A percentile compares a stretch with the other conserved stretches of the same genome.
phyloP scores from a whole-genome alignment of 805 yeast species.

The Kuraishia hungarica region DNA sequence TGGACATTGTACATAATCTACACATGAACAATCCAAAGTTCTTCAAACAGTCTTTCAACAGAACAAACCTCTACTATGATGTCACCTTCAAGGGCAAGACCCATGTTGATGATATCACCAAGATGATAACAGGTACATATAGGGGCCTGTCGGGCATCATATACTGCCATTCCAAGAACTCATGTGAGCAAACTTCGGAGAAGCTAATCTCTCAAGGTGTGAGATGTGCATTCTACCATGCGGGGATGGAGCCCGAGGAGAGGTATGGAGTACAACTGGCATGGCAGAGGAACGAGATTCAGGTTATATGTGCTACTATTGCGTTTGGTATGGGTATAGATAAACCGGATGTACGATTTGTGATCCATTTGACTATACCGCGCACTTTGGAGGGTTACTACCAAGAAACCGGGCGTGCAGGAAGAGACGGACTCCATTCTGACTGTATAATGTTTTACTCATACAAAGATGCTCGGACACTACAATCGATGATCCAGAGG shows the following conservation, averaged over 20 bases:
- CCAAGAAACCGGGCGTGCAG: conserved; percentile 98
- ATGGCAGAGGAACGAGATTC: conserved; percentile 72
- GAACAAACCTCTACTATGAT: conserved; percentile 77
- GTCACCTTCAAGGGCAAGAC: conserved; percentile 58
- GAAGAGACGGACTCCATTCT: conserved; percentile 83
- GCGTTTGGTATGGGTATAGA: conserved; percentile 99
- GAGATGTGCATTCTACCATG: conserved; percentile 76
- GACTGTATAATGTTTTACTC: conserved; percentile 79
- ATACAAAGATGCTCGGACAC: conserved; percentile 67
- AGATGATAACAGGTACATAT: conserved; percentile 43
- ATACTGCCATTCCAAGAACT: conserved; percentile 83
- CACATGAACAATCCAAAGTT: conserved; percentile 52
- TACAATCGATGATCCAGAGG: conserved; percentile 69
- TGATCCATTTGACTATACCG: conserved; percentile 82
- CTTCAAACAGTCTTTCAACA: conserved; percentile 85
- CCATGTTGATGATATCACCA: conserved; percentile 48
- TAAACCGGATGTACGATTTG: conserved; percentile 90
- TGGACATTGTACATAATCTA: conserved; percentile 79
- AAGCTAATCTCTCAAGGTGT: conserved; percentile 53
- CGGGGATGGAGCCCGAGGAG: conserved; percentile 83
- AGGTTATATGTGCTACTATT: conserved; percentile 91
- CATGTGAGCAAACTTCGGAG: conserved; percentile 77
- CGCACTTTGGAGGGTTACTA: conserved; percentile 92
- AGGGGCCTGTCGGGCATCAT: conserved; percentile 72
- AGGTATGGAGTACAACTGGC: conserved; percentile 60